Percentiles rank a stretch among this genome's conserved stretches.
Evolutionary conservation across 192 early-diverging fungal genomes (phyloP).

Genomic region (Dissophora globulifera): DNA sequence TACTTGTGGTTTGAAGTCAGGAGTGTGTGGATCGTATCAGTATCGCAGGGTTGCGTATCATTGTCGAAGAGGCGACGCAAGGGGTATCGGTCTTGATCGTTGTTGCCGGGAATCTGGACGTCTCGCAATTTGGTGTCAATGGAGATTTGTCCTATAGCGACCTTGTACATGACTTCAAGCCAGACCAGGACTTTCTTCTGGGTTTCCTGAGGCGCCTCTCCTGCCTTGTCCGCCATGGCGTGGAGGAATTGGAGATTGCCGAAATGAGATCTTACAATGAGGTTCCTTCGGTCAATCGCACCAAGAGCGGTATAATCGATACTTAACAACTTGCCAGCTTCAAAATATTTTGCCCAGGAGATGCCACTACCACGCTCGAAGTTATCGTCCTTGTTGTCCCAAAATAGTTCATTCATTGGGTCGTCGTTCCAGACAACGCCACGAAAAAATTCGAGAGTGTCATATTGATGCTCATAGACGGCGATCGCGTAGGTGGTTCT

Average conservation of each 20-base stretch:
- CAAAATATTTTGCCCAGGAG: background rate
- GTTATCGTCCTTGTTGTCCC: background rate
- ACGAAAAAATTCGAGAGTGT: conserved; percentile 1
- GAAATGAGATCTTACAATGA: conserved; percentile 4
- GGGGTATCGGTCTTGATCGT: conserved; percentile 4
- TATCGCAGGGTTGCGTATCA: background rate
- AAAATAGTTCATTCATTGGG: background rate
- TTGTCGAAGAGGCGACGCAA: conserved; percentile 6
- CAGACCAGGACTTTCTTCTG: conserved; percentile 1
- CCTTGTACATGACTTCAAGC: conserved; percentile 6
- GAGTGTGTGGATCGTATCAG: conserved; percentile 4
- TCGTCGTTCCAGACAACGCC: conserved; percentile 6
- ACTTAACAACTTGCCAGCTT: background rate
- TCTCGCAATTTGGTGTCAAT: conserved; percentile 6
- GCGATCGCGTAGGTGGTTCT: background rate
- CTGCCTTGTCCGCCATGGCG: conserved; percentile 2
- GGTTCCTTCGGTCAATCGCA: background rate
- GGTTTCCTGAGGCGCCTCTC: background rate
- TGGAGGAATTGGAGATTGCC: conserved; percentile 4
- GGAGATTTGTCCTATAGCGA: conserved; percentile 1
- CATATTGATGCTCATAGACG: background rate
- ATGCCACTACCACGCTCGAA: background rate
- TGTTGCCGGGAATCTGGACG: background rate
- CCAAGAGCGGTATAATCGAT: background rate
- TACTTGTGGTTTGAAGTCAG: background rate